phyloP scores from a whole-genome alignment of 148 eudicot species.

The Rhododendron mucronatum region DNA sequence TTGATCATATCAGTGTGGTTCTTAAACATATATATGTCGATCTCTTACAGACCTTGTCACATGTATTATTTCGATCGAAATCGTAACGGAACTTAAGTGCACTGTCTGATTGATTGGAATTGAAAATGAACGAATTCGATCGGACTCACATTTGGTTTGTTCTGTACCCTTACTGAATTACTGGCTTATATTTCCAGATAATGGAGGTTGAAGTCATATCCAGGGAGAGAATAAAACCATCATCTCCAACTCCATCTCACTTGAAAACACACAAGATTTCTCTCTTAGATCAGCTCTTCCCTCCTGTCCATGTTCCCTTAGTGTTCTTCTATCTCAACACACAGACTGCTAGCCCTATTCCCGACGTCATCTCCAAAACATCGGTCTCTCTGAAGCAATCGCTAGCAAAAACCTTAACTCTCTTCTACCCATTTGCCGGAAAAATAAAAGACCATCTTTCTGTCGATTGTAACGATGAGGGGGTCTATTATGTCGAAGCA shows the following conservation, averaged over 20 bases:
- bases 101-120: too few relatives aligned
- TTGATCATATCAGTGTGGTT: too few relatives aligned
- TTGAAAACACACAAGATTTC: slow-evolving; percentile 10
- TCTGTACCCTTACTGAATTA: neutral
- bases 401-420: slow-evolving; percentile 9
- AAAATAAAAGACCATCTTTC: neutral
- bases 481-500: slow-evolving; percentile 9
- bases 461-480: slow-evolving; percentile 11
- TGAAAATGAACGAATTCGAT: too few relatives aligned
- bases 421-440: slow-evolving; percentile 13
- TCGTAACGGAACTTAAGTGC: too few relatives aligned
- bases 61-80: too few relatives aligned
- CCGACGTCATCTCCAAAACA: slow-evolving; percentile 27
- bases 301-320: slow-evolving; percentile 38
- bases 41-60: too few relatives aligned
- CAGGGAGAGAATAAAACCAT: slow-evolving; percentile 17
- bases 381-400: neutral
- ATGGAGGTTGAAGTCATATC: slow-evolving; percentile 12
- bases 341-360: slow-evolving; percentile 15
- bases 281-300: slow-evolving; percentile 8
- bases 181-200: neutral
- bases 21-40: too few relatives aligned
- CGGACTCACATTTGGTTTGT: neutral
- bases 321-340: slow-evolving; percentile 11
- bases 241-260: slow-evolving; percentile 19